A percentile compares a stretch with the other conserved stretches of the same genome.
Evolutionary conservation across 1,284 basidiomycete genomes (phyloP).

Genomic region (Trametes polyzona): DNA sequence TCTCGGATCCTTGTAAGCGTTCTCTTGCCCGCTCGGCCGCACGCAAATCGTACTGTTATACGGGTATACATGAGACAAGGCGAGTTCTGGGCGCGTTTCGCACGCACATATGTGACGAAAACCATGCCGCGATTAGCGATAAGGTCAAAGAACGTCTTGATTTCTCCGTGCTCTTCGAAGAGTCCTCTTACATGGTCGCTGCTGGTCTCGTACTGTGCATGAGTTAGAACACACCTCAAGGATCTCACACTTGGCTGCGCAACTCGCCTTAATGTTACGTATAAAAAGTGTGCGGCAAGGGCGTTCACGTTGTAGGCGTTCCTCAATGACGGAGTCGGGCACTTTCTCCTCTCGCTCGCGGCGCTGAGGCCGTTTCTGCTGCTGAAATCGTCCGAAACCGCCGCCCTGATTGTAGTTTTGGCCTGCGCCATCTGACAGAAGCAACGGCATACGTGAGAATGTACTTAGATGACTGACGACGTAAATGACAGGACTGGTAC

Average conservation of each 20-base stretch:
- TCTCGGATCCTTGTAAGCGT: slow-evolving; percentile 82
- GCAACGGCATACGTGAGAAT: slow-evolving; percentile 60
- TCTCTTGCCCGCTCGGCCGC: slow-evolving; percentile 91
- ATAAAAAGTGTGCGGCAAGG: slow-evolving; percentile 97
- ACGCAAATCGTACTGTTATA: slow-evolving; percentile 80
- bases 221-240: background rate
- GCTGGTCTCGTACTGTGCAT: slow-evolving; percentile 86
- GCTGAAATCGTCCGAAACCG: slow-evolving; percentile 51
- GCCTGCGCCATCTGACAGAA: slow-evolving; percentile 59
- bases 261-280: slow-evolving; percentile 93
- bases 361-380: slow-evolving; percentile 51
- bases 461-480: slow-evolving; percentile 37
- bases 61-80: background rate
- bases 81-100: slow-evolving; percentile 25
- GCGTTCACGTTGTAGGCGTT: slow-evolving; percentile 87
- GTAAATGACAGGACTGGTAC: slow-evolving; percentile 14
- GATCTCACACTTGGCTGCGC: background rate
- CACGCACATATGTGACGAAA: slow-evolving; percentile 96
- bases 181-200: slow-evolving; percentile 81
- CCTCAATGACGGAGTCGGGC: slow-evolving; percentile 86
- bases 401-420: slow-evolving; percentile 55
- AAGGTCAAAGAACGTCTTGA: slow-evolving; percentile 96
- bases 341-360: slow-evolving; percentile 82
- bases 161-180: slow-evolving; percentile 93
- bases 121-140: slow-evolving; percentile 95